phyloP scores from a whole-genome alignment of 1,139 yeast genomes.

The Pneumocystis carinii region DNA sequence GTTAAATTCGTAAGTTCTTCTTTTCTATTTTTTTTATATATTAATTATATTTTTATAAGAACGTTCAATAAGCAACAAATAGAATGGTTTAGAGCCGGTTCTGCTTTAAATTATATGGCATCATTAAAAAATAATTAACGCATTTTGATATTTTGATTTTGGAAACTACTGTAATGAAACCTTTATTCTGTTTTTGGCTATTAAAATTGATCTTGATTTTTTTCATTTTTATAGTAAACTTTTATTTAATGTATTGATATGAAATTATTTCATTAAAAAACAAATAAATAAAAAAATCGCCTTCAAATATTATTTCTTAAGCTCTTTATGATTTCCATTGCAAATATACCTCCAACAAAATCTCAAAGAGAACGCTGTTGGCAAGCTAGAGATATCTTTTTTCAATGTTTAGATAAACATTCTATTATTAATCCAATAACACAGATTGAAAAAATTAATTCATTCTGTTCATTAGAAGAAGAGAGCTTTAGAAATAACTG shows the following conservation, averaged over 20 bases:
- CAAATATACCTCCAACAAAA: slow-evolving; percentile 1
- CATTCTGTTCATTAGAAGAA: not conserved
- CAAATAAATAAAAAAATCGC: too few relatives aligned
- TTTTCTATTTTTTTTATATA: not conserved
- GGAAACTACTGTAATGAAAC: not conserved
- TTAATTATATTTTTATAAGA: slow-evolving; percentile 22
- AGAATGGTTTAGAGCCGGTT: slow-evolving; percentile 98
- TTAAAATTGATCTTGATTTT: not conserved
- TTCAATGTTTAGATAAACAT: slow-evolving; percentile 42
- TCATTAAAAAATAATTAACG: slow-evolving; percentile 23
- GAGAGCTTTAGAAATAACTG: not conserved
- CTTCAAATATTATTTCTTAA: not conserved
- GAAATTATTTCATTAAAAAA: not conserved
- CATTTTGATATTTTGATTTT: not conserved
- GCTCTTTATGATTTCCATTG: not conserved
- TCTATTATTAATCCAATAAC: slow-evolving; percentile 29
- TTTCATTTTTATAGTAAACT: not conserved
- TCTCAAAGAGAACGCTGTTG: slow-evolving; percentile 31
- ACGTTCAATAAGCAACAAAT: slow-evolving; percentile 92
- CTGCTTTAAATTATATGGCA: slow-evolving; percentile 97
- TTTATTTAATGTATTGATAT: not conserved
- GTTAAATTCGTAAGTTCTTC: slow-evolving; percentile 39
- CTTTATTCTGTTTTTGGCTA: not conserved
- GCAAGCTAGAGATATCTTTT: slow-evolving; percentile 49
- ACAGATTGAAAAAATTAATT: not conserved